These are phyloP conservation scores for Alternaria metachromatica DNA, from an alignment of 2,329 filamentous ascomycete genomes.

Conservation along the genomic window DNA sequence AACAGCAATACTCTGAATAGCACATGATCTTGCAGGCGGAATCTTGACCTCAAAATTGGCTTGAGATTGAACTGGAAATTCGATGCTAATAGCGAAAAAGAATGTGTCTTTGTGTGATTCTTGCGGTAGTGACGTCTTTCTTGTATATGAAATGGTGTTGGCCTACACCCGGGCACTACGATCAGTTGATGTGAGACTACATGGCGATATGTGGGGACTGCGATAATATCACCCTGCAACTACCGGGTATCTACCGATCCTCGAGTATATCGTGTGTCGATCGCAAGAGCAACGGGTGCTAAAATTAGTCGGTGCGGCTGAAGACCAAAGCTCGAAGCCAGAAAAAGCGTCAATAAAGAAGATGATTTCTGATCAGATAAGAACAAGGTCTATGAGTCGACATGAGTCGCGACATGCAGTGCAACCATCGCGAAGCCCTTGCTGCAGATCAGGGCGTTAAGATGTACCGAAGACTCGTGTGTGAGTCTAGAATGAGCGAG, in stretches of 20 bases:
- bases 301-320: not conserved
- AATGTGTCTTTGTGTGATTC: not conserved
- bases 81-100: not conserved
- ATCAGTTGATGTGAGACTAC: not conserved
- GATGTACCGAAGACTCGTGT: not conserved
- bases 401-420: not conserved
- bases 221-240: not conserved
- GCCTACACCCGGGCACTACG: not conserved
- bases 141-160: not conserved
- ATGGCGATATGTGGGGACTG: not conserved
- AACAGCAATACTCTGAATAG: not conserved
- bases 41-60: not conserved
- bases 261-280: not conserved
- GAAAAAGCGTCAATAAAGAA: not conserved
- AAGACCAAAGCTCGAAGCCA: not conserved
- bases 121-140: not conserved
- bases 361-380: not conserved
- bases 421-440: not conserved
- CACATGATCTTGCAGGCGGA: not conserved
- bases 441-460: not conserved
- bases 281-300: not conserved
- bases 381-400: not conserved
- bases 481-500: slow-evolving; percentile 4
- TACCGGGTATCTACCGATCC: not conserved
- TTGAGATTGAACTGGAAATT: not conserved